A percentile compares a stretch with the other conserved stretches of the same genome.
Conservation (phyloP, 179 eudicot species). For the Silene vulgaris region DNA sequence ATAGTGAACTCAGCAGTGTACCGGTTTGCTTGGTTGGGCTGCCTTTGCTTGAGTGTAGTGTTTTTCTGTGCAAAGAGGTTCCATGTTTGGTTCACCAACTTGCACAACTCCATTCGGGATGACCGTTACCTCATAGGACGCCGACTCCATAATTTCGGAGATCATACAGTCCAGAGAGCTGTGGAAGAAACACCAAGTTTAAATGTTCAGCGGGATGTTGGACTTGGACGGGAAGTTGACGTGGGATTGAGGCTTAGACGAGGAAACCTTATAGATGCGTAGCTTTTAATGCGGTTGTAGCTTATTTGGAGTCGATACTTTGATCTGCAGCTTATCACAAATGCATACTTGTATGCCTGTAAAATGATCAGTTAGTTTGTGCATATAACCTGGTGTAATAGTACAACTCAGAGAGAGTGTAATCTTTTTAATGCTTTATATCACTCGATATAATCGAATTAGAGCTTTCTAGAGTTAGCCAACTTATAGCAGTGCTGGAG, state of each 20-base stretch:
- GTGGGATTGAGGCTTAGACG: constrained; percentile 60
- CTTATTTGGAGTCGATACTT: no score
- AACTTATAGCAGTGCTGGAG: not conserved
- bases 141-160: constrained; percentile 86
- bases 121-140: constrained; percentile 88
- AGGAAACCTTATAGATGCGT: constrained; percentile 40
- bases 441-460: not conserved
- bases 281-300: not conserved
- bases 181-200: constrained; percentile 27
- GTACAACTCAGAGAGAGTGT: constrained; percentile 20
- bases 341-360: constrained; percentile 17
- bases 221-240: constrained; percentile 36
- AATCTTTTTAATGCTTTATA: constrained; percentile 13
- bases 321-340: not conserved
- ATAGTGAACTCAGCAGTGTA: constrained; percentile 91
- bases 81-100: constrained; percentile 95
- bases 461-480: not conserved
- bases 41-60: constrained; percentile 58
- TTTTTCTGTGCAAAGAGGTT: constrained; percentile 88
- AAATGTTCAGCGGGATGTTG: constrained; percentile 23
- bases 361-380: constrained; percentile 30
- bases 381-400: constrained; percentile 29
- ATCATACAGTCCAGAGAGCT: constrained; percentile 23
- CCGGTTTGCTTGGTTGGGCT: constrained; percentile 92
- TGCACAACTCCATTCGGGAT: constrained; percentile 92